Evolutionary conservation across 805 yeast genomes (phyloP), one percentile per base, ranked within the genome.

Genomic region (Ogataea haglerorum): DNA sequence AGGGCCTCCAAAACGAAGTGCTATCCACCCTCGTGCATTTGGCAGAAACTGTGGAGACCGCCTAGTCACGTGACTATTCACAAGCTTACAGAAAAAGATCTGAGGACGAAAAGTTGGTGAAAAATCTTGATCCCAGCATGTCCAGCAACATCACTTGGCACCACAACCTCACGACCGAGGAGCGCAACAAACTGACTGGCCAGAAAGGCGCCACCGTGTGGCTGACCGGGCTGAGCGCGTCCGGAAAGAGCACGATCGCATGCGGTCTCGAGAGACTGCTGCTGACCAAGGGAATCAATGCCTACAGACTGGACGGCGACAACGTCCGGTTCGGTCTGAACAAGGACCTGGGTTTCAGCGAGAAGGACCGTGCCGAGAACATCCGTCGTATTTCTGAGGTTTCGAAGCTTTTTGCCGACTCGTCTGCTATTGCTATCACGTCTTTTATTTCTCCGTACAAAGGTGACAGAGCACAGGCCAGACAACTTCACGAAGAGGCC

Each of bases 71-170:
- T 34, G 37, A 32, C 17, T 30, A 23, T 23, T 28, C 43, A 30
- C 22, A 26, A 40, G 29, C 14, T 15, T 7, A 19, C 21, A 9
- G 7, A 19, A 19, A 19, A 8, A 23, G 12, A 26, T 16, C n/a
- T 9, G 17, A 33, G 16, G 15, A 15, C 23, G 16, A 10, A 21
- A 15, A 13, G 18, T 14, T 12, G 15, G 24, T 30, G 30, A 16
- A 30, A 36, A 31, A 24, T 22, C 17, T 31, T 21, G 29, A 23
- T 17, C 23, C 9, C 13, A 53, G 43, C 52, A 91, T 91, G 97
- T 93, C 96, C 51, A 82, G 96, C 30, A 91, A 91, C 61, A 88
- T 91, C 64, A 89, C 97, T 51, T 91, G 98, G 97, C 97, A 91
- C 69, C 80, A 78, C 53, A 91, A 93, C 58, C 70, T 91, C 54